Base-by-base conservation (phyloP, 192 early-diverging fungal genomes). In the Thamnidium elegans region DNA sequence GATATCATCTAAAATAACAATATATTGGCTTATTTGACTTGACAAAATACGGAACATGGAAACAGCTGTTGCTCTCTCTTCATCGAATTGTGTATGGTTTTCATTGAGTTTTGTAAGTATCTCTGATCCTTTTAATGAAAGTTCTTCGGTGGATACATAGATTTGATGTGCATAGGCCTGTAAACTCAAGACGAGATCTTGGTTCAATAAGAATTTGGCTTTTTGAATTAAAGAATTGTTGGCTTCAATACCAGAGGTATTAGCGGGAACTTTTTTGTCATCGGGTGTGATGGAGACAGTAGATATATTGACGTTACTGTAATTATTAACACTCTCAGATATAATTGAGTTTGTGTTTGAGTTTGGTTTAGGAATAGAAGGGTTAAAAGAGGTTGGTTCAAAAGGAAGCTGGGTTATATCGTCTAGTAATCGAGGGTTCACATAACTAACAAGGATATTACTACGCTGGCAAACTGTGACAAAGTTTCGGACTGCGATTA, bases 401-500 rank as follows among this genome's bases (percentile, higher is more conserved):
- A 39, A 39, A 9, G 36, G 36, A 39, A 39, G 36, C 9, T 39
- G 36, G 9, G 36, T 39, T 10, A 39, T 4, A 39, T 39, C 36
- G n/a, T 66, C 53, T 15, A 63, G 19, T 14, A 69, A 50, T 56
- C 17, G 54, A 5, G 77, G 72, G 32, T 76, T 75, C 11, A 81
- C 69, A 23, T 74, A 69, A 13, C 73, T 66, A 4, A 81, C 71
- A 1, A 39, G 45, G 14, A 81, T 65, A 15, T 73, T 68, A 7
- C 60, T 45, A 13, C 56, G 65, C 42, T 77, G 77, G 9, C 71
- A 74, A 1, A 67, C 62, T 2, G 63, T 44, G 4, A 91, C 84
- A 62, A 92, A 93, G 21, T 79, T 74, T 20, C 85, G 80, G 23
- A 92, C 85, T 2, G 86, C 77, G 13, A 78, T 67, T 32, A 92